Base-by-base conservation (phyloP, 768 basidiomycete species). In the Leccinum disarticulatum region DNA sequence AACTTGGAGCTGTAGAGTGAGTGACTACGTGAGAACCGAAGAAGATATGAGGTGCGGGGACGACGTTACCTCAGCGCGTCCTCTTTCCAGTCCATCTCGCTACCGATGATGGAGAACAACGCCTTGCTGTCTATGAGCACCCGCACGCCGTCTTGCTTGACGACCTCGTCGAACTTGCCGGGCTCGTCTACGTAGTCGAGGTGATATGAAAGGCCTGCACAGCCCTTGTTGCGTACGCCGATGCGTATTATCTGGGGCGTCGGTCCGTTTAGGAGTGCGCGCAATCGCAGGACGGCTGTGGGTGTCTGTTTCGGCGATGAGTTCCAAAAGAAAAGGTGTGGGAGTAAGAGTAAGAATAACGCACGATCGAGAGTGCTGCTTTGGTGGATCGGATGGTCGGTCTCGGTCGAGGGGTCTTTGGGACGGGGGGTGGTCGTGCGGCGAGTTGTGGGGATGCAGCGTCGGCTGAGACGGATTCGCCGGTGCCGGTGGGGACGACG, bases 1-100 rank as follows among this genome's bases (percentile, higher is more conserved):
- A 92, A 91, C 74, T 87, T 91, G 53, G 90, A 85, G 70, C 91
- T 92, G 67, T 6, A 22, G 25, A 25, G 22, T 52, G 51, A 19
- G 11, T 46, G 47, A 25, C 33, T 22, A 8, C 15, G n/a, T 6
- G 33, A 25, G 25, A 27, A 19, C 3, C 17, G 22, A 48, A 48
- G 25, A 25, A 25, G 19, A 25, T 22, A 48, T 13, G 22, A 47
- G 11, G 22, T 1, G n/a, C n/a, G n/a, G n/a, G 27, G 33, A 35
- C 17, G 41, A 17, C 19, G 5, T 56, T 60, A 91, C 90, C 93
- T 95, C 47, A 99, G 77, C 33, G 86, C 75, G 72, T 96, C 94
- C 77, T 98, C 97, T 60, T 86, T 82, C 97, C 97, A 99, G 71
- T 96, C 94, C 97, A 99, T 99, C 81, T 92, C 91, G 74, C 93